Evolutionary conservation across 1,284 basidiomycete species (phyloP).

Genomic region (Tilletia caries): DNA sequence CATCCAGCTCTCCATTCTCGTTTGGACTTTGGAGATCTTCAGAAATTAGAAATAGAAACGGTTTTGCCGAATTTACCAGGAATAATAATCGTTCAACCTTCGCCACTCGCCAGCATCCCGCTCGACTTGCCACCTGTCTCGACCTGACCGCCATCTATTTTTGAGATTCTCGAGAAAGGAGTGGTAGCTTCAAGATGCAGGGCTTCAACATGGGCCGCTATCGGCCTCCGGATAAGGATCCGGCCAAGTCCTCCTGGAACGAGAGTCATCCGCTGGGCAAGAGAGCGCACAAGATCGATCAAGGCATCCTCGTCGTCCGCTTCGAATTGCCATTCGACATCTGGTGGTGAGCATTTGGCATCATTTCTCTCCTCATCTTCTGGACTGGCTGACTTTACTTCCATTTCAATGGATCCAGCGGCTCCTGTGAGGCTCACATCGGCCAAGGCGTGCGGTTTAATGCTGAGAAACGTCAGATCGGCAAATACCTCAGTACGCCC

Average conservation of each 20-base stretch:
- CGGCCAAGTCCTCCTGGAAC: conserved; percentile 27
- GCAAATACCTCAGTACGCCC: conserved; percentile 89
- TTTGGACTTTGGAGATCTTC: too few relatives aligned
- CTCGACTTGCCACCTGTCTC: too few relatives aligned
- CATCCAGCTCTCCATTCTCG: too few relatives aligned
- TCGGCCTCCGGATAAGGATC: conserved; percentile 35
- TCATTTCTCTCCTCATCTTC: too few relatives aligned
- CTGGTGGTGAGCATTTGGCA: conserved; percentile 71
- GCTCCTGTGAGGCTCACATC: conserved; percentile 23
- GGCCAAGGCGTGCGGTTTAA: conserved; percentile 70
- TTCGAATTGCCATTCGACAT: conserved; percentile 83
- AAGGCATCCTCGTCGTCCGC: conserved; percentile 87
- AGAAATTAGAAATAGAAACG: too few relatives aligned
- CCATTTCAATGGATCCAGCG: conserved; percentile 19
- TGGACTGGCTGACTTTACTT: too few relatives aligned
- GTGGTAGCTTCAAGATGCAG: conserved; percentile 46
- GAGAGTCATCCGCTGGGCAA: conserved; percentile 63
- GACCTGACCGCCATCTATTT: too few relatives aligned
- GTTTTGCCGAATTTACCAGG: too few relatives aligned
- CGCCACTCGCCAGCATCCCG: too few relatives aligned
- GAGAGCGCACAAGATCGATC: conserved; percentile 83
- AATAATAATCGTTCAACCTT: too few relatives aligned
- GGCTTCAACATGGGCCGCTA: conserved; percentile 51
- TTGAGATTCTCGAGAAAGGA: too few relatives aligned
- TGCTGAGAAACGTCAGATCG: conserved; percentile 94